Evolutionary conservation across 192 early-diverging fungal species (phyloP).

Genomic region (Glomus cerebriforme): DNA sequence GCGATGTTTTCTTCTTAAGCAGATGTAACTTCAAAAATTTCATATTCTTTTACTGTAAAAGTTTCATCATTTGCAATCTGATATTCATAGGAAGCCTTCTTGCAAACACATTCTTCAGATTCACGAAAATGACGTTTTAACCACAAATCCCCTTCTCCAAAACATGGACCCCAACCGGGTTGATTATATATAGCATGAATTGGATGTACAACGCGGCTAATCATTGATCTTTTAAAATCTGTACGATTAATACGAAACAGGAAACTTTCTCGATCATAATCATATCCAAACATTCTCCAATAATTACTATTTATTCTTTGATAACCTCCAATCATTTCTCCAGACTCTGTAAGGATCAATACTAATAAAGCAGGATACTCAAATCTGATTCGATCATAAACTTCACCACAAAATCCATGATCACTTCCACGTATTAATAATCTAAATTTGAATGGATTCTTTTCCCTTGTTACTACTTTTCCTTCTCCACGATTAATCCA

Average conservation of each 20-base stretch:
- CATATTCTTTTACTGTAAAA: not conserved
- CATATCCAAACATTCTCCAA: constrained; percentile 3
- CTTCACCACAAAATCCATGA: not conserved
- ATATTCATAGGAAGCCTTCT: not conserved
- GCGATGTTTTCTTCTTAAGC: not conserved
- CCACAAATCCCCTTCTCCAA: not conserved
- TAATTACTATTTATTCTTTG: not conserved
- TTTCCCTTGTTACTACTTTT: not conserved
- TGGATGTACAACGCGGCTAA: not conserved
- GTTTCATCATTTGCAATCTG: not conserved
- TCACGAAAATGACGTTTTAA: not conserved
- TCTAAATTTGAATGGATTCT: not conserved
- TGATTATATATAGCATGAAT: not conserved
- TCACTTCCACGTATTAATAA: constrained; percentile 1
- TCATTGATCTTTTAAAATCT: not conserved
- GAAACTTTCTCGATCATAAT: constrained; percentile 5
- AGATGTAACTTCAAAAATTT: not conserved
- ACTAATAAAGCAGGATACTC: not conserved
- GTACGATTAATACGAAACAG: not conserved
- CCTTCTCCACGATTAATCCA: not conserved
- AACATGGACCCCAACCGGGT: not conserved
- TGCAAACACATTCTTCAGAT: not conserved
- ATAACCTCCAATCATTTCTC: constrained; percentile 8
- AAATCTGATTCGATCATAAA: not conserved
- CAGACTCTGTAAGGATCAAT: not conserved